These are phyloP conservation scores for Plasmodium coatneyi DNA, from an alignment of 169 alveolate genomes.

Conservation along the genomic window DNA sequence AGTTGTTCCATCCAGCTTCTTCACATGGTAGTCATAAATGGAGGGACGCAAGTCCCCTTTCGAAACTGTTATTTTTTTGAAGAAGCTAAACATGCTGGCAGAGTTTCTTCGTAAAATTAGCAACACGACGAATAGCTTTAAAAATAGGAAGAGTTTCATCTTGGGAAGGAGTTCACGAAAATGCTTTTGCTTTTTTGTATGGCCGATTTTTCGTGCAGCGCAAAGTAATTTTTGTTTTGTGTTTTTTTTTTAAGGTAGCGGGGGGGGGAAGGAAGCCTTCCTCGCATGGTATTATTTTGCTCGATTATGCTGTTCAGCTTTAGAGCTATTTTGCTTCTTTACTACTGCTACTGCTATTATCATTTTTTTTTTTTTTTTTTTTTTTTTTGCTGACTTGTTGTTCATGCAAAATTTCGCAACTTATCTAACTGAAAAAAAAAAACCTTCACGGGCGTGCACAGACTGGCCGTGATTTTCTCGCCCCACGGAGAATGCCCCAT, in stretches of 20 bases:
- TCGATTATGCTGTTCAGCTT: neutral
- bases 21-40: slow-evolving; percentile 39
- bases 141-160: neutral
- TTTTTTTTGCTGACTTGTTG: neutral
- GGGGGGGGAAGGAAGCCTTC: neutral
- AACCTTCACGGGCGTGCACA: neutral
- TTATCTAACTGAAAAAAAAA: neutral
- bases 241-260: neutral
- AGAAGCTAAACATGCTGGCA: slow-evolving; percentile 32
- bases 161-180: neutral
- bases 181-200: neutral
- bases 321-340: neutral
- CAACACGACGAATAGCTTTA: neutral
- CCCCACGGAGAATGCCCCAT: neutral
- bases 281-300: neutral
- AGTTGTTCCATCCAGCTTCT: slow-evolving; percentile 11
- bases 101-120: neutral
- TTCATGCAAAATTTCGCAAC: neutral
- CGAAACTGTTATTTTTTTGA: slow-evolving; percentile 43
- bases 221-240: neutral
- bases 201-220: neutral
- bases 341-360: neutral
- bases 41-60: slow-evolving; percentile 27
- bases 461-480: neutral
- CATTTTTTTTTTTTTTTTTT: neutral